These are phyloP conservation scores for Cladosporium halotolerans DNA, from an alignment of 2,329 filamentous ascomycete species.

Conservation along the genomic window DNA sequence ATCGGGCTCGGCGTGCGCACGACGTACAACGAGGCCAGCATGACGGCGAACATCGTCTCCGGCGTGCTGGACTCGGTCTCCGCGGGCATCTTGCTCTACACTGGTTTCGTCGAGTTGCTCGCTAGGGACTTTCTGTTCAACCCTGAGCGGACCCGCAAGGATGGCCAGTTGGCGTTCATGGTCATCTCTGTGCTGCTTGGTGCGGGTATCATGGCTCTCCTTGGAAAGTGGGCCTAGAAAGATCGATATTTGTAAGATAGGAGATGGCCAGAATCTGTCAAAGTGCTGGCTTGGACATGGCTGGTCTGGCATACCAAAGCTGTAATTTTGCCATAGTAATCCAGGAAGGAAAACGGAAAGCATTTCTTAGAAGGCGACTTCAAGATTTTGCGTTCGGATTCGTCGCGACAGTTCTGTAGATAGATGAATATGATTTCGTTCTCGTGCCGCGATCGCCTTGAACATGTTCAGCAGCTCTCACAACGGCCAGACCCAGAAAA, in stretches of 20 bases:
- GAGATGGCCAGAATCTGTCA: neutral
- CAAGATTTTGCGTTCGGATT: too few relatives aligned
- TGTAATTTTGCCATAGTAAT: too few relatives aligned
- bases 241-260: slow-evolving; percentile 6
- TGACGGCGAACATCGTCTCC: slow-evolving; percentile 67
- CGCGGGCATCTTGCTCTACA: slow-evolving; percentile 54
- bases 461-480: too few relatives aligned
- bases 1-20: slow-evolving; percentile 70
- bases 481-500: too few relatives aligned
- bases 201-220: slow-evolving; percentile 68
- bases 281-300: too few relatives aligned
- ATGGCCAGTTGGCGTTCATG: slow-evolving; percentile 85
- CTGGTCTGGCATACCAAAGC: too few relatives aligned
- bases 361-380: too few relatives aligned
- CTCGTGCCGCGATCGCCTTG: too few relatives aligned
- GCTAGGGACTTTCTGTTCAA: slow-evolving; percentile 53
- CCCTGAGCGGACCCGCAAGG: slow-evolving; percentile 82
- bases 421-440: too few relatives aligned
- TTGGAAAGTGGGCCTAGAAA: slow-evolving; percentile 74
- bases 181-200: slow-evolving; percentile 77
- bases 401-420: too few relatives aligned
- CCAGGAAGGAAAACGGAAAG: too few relatives aligned
- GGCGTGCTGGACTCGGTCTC: slow-evolving; percentile 85
- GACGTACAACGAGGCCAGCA: slow-evolving; percentile 55
- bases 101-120: slow-evolving; percentile 43